Evolutionary conservation across 768 basidiomycete genomes (phyloP).

Genomic region (Phlegmacium glaucopus): DNA sequence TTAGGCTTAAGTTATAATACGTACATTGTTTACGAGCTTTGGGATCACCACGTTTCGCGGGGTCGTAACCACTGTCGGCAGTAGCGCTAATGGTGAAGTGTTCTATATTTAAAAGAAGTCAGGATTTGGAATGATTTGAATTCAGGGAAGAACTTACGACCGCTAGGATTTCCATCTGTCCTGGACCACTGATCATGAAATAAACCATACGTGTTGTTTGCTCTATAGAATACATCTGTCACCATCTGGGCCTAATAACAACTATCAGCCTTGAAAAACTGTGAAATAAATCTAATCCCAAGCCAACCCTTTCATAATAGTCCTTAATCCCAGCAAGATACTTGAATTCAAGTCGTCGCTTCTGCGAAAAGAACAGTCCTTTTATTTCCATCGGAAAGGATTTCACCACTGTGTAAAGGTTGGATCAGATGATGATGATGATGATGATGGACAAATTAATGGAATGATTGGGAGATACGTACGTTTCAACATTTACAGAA

Average conservation of each 20-base stretch:
- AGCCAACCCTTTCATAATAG: constrained; percentile 41
- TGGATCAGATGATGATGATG: not conserved
- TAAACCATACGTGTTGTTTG: constrained; percentile 28
- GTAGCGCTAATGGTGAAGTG: constrained; percentile 52
- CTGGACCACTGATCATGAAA: constrained; percentile 32
- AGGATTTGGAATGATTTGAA: no score
- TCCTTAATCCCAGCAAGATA: constrained; percentile 62
- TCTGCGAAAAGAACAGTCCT: constrained; percentile 33
- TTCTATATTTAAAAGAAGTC: constrained; percentile 17
- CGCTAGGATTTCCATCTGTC: constrained; percentile 17
- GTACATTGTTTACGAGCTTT: constrained; percentile 51
- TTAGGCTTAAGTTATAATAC: no score
- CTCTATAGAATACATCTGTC: constrained; percentile 35
- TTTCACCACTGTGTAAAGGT: constrained; percentile 24
- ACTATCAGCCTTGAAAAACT: not conserved
- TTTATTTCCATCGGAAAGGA: constrained; percentile 8
- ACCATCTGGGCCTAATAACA: constrained; percentile 28
- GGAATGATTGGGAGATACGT: constrained; percentile 9
- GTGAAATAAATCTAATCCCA: constrained; percentile 3
- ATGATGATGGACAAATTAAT: not conserved
- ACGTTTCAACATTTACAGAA: constrained; percentile 55
- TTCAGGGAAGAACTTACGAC: constrained; percentile 19
- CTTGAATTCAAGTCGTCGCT: constrained; percentile 65
- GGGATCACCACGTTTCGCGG: constrained; percentile 55
- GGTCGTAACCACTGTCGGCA: constrained; percentile 63